Base-by-base conservation (phyloP, 2,329 filamentous ascomycete species). In the Macroventuria anomochaeta region DNA sequence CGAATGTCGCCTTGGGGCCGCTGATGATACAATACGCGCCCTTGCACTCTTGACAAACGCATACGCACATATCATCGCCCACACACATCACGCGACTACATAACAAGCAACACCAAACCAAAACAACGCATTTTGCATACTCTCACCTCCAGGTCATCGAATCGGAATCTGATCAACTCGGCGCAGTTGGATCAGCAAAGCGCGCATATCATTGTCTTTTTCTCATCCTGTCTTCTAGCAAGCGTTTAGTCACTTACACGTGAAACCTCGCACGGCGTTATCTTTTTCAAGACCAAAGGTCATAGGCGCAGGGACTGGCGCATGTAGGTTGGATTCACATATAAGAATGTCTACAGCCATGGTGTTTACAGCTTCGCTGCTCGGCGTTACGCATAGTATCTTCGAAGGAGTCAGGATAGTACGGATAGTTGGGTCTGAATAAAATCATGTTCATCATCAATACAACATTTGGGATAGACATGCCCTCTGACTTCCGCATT, bases 1-100 rank as follows among this genome's bases (percentile, higher is more conserved):
- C 63, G 70, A 46, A 64, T 63, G 39, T 68, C 69, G 8, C 61
- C 63, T 5, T 69, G 65, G 65, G 40, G 61, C 15, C 63, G 65
- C 3, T 48, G 17, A 39, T 20, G 10, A 28, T 25, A n/a, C n/a
- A n/a, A n/a, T n/a, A n/a, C n/a, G n/a, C n/a, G n/a, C n/a, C n/a
- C n/a, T n/a, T n/a, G 12, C 28, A 41, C 5, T 13, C 8, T 39
- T 20, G 20, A 7, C 13, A 10, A 12, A 6, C 33, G 7, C 40
- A 7, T 21, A 13, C 32, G 31, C 18, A 32, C 40, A 15, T 31
- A n/a, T n/a, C n/a, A n/a, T n/a, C n/a, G n/a, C n/a, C n/a, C n/a
- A n/a, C n/a, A n/a, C n/a, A n/a, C n/a, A n/a, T n/a, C n/a, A n/a
- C n/a, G n/a, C n/a, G n/a, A n/a, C n/a, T n/a, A n/a, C n/a, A n/a